Evolutionary conservation across 441 rosid genomes (phyloP), one percentile per base, ranked within the genome.

Genomic region (Bocquillonia castaneifolia): DNA sequence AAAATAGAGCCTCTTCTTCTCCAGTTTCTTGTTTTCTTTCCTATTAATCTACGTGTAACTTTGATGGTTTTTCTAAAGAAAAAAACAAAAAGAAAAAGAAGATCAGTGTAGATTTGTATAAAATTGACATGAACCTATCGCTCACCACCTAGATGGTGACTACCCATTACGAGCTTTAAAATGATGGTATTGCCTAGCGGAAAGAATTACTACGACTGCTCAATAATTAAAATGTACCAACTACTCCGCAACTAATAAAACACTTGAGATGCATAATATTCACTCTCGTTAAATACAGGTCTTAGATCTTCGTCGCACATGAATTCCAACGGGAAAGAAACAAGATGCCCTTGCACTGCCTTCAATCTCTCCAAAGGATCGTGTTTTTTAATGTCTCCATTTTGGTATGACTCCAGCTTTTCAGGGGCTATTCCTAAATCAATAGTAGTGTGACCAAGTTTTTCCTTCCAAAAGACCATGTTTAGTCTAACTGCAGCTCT

Each of bases 261-360:
- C 80, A 96, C 98, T 74, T 89, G 98, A 70, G 96, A 84, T 20
- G 98, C 97, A 71, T 95, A 95, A 76, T 85, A 96, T 79, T 93
- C 98, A 62, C 99, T 93, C 83, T 92, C 96, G 40, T 88, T 96
- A 72, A 92, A 96, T 55, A 91, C 90, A 0, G 97, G 99, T 85
- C 99, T 89, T 68, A 92, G 81, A 79, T 95, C 99, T 85, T 95
- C 98, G 75, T 74, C 76, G 84, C 88, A 77, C 97, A 92, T 84
- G 81, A 95, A 95, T 70, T 92, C 98, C 83, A 95, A 72, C 13
- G 97, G 99, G 78, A 86, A 89, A 31, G 96, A 88, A 78, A 95
- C 99, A 23, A 95, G 97, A 73, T 95, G 98, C 65, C 98, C 98
- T 25, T 77, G 81, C 10, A 92, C 73, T 2, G 91, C 70, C 71